phyloP scores from a whole-genome alignment of 495 filamentous ascomycete species.

The Hyphodiscus hymeniophilus region DNA sequence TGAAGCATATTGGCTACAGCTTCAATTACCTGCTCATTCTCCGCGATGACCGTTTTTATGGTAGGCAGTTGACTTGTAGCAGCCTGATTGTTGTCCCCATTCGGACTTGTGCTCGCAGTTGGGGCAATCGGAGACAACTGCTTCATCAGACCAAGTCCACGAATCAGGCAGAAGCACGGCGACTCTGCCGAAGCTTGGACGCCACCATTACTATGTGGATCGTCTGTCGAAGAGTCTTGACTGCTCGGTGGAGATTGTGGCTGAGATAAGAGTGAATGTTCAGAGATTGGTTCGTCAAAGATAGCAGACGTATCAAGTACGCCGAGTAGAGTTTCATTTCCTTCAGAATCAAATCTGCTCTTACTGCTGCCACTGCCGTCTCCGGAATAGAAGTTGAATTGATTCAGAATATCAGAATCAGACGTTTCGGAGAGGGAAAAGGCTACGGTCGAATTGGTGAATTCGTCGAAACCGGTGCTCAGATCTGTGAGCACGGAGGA shows the following conservation, averaged over 20 bases:
- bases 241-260: not conserved
- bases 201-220: not conserved
- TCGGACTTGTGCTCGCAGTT: not conserved
- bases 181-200: not conserved
- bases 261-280: not conserved
- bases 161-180: conserved; percentile 2
- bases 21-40: conserved; percentile 8
- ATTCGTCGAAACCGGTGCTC: not conserved
- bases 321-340: not conserved
- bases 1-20: conserved; percentile 9
- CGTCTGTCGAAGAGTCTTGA: too few relatives aligned
- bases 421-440: not conserved
- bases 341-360: not conserved
- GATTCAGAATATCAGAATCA: not conserved
- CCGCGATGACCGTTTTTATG: not conserved
- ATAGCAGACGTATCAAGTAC: not conserved
- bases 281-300: not conserved
- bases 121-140: not conserved
- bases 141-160: conserved; percentile 3
- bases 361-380: not conserved
- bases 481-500: not conserved
- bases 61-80: not conserved
- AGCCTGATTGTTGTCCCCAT: not conserved
- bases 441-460: not conserved
- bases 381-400: not conserved